phyloP scores from a whole-genome alignment of 768 basidiomycete genomes.

The Amanita exitialis region DNA sequence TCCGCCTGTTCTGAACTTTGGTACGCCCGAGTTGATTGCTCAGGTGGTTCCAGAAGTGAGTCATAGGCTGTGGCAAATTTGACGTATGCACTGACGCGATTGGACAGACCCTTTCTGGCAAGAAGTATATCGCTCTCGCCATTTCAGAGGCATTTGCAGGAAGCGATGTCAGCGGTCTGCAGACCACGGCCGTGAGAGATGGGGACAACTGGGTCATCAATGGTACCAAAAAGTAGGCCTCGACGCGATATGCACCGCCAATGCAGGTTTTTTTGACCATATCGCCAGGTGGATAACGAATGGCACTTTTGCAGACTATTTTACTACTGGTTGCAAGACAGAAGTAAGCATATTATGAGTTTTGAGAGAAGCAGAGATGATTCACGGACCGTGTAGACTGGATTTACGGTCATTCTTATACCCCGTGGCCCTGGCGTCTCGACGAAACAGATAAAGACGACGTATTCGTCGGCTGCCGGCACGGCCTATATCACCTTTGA shows the following conservation, averaged over 20 bases:
- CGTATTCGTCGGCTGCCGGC: conserved; percentile 87
- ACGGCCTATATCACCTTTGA: conserved; percentile 83
- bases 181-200: conserved; percentile 77
- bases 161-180: conserved; percentile 76
- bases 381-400: conserved; percentile 31
- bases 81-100: neutral
- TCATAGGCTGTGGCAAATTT: neutral
- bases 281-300: conserved; percentile 79
- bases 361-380: neutral
- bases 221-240: conserved; percentile 80
- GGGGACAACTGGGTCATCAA: conserved; percentile 84
- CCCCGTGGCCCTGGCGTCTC: conserved; percentile 62
- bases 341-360: conserved; percentile 28
- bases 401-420: conserved; percentile 70
- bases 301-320: conserved; percentile 77
- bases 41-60: conserved; percentile 61
- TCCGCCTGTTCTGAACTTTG: conserved; percentile 85
- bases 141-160: conserved; percentile 93
- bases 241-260: neutral
- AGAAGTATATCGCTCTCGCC: conserved; percentile 82
- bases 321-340: conserved; percentile 70
- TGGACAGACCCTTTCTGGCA: conserved; percentile 43
- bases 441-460: conserved; percentile 86
- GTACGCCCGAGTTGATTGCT: conserved; percentile 58
- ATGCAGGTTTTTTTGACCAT: neutral